Conservation (phyloP, 495 filamentous ascomycete species). For the Pseudoneurospora amorphoporcata region DNA sequence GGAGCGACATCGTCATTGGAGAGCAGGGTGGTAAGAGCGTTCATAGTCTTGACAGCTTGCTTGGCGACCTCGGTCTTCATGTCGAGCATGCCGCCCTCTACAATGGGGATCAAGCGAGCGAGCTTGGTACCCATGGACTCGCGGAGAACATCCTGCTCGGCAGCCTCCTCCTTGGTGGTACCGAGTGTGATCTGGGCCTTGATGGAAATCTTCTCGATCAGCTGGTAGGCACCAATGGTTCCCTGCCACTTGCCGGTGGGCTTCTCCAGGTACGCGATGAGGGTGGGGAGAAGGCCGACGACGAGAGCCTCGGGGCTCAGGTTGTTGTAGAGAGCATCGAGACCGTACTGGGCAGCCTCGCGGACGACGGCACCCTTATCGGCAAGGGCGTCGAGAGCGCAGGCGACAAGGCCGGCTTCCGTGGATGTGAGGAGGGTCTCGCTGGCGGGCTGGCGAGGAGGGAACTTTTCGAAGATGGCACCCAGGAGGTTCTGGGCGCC, state of each 20-base stretch:
- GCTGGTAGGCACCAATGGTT: slow-evolving; percentile 67
- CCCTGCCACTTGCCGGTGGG: slow-evolving; percentile 92
- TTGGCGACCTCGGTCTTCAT: slow-evolving; percentile 85
- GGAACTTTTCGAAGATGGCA: slow-evolving; percentile 84
- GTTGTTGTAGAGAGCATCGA: slow-evolving; percentile 75
- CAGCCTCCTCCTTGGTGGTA: slow-evolving; percentile 64
- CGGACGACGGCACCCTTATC: slow-evolving; percentile 85
- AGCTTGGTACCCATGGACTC: slow-evolving; percentile 89
- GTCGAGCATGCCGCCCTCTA: slow-evolving; percentile 92
- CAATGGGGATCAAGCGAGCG: slow-evolving; percentile 81
- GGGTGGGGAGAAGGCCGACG: slow-evolving; percentile 62
- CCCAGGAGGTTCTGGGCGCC: slow-evolving; percentile 92
- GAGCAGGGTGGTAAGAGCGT: slow-evolving; percentile 75
- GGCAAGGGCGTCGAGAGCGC: slow-evolving; percentile 74
- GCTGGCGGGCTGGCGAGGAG: slow-evolving; percentile 61
- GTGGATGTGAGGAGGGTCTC: slow-evolving; percentile 74
- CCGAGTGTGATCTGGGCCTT: slow-evolving; percentile 80
- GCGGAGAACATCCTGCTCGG: slow-evolving; percentile 74
- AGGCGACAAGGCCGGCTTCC: slow-evolving; percentile 60
- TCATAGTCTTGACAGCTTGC: slow-evolving; percentile 84
- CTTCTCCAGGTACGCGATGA: slow-evolving; percentile 66
- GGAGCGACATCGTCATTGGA: slow-evolving; percentile 96
- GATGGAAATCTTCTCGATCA: slow-evolving; percentile 84
- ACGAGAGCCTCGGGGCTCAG: slow-evolving; percentile 75
- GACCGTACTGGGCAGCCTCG: slow-evolving; percentile 86